A percentile compares a stretch with the other conserved stretches of the same genome.
Conservation (phyloP, 2,329 filamentous ascomycete genomes). For the Dendrostoma leiphaemia region DNA sequence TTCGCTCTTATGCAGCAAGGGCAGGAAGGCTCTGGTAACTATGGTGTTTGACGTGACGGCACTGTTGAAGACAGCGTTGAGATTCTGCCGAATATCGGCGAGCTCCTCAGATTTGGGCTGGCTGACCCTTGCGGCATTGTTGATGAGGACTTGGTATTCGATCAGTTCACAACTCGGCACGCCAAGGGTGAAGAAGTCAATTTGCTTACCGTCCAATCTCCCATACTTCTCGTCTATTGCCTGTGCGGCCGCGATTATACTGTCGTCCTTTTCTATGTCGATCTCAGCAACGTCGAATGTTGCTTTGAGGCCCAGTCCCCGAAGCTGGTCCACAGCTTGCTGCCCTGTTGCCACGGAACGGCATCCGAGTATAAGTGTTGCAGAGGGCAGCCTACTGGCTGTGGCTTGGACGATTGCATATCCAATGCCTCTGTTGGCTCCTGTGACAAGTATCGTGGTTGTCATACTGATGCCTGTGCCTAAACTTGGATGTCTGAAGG, state of each 20-base stretch:
- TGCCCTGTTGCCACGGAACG: constrained; percentile 24
- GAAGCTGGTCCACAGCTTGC: constrained; percentile 24
- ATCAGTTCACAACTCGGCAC: not conserved
- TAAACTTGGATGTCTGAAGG: not conserved
- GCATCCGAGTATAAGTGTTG: constrained; percentile 30
- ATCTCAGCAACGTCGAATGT: constrained; percentile 14
- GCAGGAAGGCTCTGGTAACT: constrained; percentile 19
- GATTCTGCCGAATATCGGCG: constrained; percentile 7
- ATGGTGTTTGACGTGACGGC: constrained; percentile 19
- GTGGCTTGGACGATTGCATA: constrained; percentile 30
- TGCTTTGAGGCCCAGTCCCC: not conserved
- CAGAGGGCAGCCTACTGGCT: constrained; percentile 21
- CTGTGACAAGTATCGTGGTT: constrained; percentile 29
- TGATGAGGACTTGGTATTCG: constrained; percentile 9
- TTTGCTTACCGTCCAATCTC: constrained; percentile 19
- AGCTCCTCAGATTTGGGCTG: constrained; percentile 3
- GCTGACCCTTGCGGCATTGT: constrained; percentile 14
- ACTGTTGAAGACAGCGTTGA: constrained; percentile 19
- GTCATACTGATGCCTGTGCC: not conserved
- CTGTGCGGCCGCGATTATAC: constrained; percentile 15
- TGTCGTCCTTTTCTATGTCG: constrained; percentile 21
- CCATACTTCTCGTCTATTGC: constrained; percentile 18
- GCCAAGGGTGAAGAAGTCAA: not conserved
- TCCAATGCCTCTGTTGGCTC: constrained; percentile 33
- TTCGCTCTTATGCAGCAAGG: constrained; percentile 10